Evolutionary conservation across 2,329 filamentous ascomycete species (phyloP).

Genomic region (Penicillium sp.): DNA sequence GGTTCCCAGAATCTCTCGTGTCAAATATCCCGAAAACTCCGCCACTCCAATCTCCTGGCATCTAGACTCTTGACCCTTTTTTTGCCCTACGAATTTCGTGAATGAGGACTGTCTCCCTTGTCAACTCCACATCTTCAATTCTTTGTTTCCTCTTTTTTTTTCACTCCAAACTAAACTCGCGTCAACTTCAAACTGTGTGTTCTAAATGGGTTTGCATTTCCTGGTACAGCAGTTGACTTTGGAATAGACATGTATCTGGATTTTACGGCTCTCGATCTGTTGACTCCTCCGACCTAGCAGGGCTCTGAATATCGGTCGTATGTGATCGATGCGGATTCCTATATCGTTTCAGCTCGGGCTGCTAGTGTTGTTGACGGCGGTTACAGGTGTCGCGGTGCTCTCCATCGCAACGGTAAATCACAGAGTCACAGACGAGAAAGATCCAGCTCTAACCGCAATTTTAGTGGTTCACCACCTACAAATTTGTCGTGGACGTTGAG

Average conservation of each 20-base stretch:
- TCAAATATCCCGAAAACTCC: neutral
- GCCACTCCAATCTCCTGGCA: neutral
- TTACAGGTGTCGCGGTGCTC: conserved; percentile 73
- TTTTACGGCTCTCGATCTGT: neutral
- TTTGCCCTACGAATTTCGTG: too few species aligned
- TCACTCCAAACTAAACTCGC: too few species aligned
- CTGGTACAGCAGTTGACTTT: neutral
- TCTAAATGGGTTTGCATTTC: neutral
- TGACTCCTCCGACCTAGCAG: neutral
- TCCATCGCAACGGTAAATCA: conserved; percentile 60
- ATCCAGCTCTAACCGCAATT: neutral
- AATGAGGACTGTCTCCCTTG: too few species aligned
- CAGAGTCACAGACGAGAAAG: neutral
- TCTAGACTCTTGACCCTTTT: too few species aligned
- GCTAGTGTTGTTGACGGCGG: conserved; percentile 72
- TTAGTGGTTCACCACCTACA: conserved; percentile 60
- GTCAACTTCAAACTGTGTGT: too few species aligned
- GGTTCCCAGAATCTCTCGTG: too few species aligned
- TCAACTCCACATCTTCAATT: neutral
- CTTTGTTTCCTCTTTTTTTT: neutral
- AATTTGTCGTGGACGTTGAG: conserved; percentile 59
- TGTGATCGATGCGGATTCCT: conserved; percentile 68
- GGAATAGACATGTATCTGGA: neutral
- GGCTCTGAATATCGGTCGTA: neutral
- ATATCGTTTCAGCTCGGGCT: conserved; percentile 84